Evolutionary conservation across 345 rosid species (phyloP), one percentile per base, ranked within the genome.

Genomic region (Kernera saxatilis): DNA sequence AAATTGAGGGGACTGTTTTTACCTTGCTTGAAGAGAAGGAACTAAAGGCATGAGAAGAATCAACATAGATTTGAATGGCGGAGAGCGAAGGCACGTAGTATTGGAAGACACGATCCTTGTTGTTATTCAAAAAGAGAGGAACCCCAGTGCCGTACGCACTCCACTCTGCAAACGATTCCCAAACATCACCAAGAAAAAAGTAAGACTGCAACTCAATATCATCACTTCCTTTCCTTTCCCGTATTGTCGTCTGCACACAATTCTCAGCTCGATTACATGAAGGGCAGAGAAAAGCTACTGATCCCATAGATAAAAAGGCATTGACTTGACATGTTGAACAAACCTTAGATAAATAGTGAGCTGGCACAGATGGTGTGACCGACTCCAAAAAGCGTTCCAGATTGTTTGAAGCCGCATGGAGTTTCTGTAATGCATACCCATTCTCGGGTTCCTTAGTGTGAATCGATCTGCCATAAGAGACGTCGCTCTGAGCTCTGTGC

Each of bases 61-160:
- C 84, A 56, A 65, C 66, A 37, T 83, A 86, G 15, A 89, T 53
- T 70, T 86, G 93, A 85, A 89, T 86, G 67, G 79, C 93, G 2
- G 93, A 89, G 21, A 89, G 74, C 36, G 84, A 89, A 3, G 93
- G 91, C 19, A 85, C 90, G 18, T 89, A 87, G 52, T 87, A 89
- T 79, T 89, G 93, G 29, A 84, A 70, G n/a, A 87, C 96, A 26
- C 51, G 80, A 78, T 87, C 87, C 12, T 55, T 74, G n/a, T 40
- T 74, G 65, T 69, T 17, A 46, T 69, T 63, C 78, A 89, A 74
- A 51, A 81, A 18, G 17, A 89, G 82, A 10, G 93, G 93, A 70
- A 89, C 88, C 32, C 93, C 93, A 14, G 81, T 83, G n/a, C 96
- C 93, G 72, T 87, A 87, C 6, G 91, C 96, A 81, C 93, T 89